phyloP scores from a whole-genome alignment of 179 eudicot genomes.

The Drosera spatulata region DNA sequence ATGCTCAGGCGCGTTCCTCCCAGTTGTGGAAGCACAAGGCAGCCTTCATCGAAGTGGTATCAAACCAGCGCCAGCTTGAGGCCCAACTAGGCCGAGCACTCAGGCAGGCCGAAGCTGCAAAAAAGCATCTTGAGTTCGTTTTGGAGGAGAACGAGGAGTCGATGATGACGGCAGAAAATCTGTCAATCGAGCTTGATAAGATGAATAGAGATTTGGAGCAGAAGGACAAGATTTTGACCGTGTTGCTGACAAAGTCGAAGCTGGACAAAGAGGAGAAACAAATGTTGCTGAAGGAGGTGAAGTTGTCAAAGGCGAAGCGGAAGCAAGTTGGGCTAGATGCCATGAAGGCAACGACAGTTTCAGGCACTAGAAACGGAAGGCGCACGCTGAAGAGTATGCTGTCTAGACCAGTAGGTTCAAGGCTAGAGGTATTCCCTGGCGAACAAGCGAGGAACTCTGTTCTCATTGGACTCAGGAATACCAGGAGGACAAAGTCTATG shows the following conservation, averaged over 20 bases:
- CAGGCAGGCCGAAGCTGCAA: conserved; percentile 62
- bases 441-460: conserved; percentile 17
- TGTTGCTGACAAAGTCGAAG: conserved; percentile 67
- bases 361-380: conserved; percentile 39
- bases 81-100: conserved; percentile 75
- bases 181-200: conserved; percentile 58
- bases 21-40: conserved; percentile 72
- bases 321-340: conserved; percentile 44
- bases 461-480: conserved; percentile 9
- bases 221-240: conserved; percentile 72
- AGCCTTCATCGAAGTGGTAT: conserved; percentile 84
- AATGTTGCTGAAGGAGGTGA: conserved; percentile 52
- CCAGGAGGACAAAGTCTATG: conserved; percentile 12
- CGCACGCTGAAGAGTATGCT: conserved; percentile 51
- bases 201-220: conserved; percentile 53
- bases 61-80: conserved; percentile 79
- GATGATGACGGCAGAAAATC: conserved; percentile 41
- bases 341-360: conserved; percentile 32
- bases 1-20: conserved; percentile 46
- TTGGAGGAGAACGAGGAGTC: conserved; percentile 72
- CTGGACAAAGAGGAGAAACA: conserved; percentile 51
- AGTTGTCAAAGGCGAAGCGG: conserved; percentile 42
- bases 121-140: conserved; percentile 45
- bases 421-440: conserved; percentile 20
- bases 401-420: conserved; percentile 38